Base-by-base conservation (phyloP, 352 stramenopile species). In the Phytophthora megakarya region DNA sequence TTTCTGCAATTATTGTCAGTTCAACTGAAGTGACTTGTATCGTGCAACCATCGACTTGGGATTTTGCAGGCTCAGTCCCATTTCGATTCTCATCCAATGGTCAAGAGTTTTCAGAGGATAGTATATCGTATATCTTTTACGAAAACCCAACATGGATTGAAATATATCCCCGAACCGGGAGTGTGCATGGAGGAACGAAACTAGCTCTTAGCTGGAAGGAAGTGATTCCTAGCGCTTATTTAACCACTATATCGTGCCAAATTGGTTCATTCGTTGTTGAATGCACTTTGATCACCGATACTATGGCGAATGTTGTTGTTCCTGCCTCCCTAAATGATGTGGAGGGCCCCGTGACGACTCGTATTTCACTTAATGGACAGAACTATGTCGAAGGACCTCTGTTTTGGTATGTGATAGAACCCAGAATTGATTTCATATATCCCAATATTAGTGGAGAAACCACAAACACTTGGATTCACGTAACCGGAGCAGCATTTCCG, bases 401-500 rank as follows among this genome's bases (percentile, higher is more conserved):
- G 6, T 84, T 81, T 53, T 81, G 73, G 73, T 86, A 82, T 56
- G 32, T 82, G 10, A 5, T 28, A 5, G 72, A 78, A 13, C 70
- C 72, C 22, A 39, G 19, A 21, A 51, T 84, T 21, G 30, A 56
- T 19, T 35, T 28, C 1, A 65, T 82, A 21, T 65, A 47, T 7
- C 75, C 75, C 0, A 63, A 65, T 10, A 42, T 6, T 10, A 75
- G 57, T 11, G 18, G 48, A 38, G 72, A 81, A 43, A 38, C 32
- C 3, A 43, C 13, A 15, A 42, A 19, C 4, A 47, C 62, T 11
- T 63, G 33, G 10, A 64, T 84, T 39, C 59, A 35, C 10, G 40
- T 84, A 10, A 39, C 38, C 11, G 74, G 71, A 0, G 42, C 22
- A 21, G 28, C 30, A 1, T 80, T 83, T 25, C 76, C 78, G 55